phyloP scores from a whole-genome alignment of 805 yeast genomes.

The Candida lessepsii region DNA sequence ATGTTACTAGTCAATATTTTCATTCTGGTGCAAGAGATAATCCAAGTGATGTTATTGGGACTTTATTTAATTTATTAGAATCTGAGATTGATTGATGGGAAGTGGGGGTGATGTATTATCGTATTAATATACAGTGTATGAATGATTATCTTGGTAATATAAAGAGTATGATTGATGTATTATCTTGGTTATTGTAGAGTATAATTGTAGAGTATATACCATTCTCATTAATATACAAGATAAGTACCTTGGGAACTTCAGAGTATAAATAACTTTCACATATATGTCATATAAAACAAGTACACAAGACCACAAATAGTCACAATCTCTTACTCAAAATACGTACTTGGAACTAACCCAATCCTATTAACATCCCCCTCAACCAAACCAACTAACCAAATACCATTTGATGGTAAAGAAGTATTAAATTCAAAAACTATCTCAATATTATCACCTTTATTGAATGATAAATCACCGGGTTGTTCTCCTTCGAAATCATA shows the following conservation, averaged over 20 bases:
- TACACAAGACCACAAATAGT: background rate
- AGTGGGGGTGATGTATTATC: too few species aligned
- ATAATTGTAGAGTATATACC: too few species aligned
- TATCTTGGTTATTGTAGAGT: too few species aligned
- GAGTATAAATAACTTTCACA: too few species aligned
- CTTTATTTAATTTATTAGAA: slow-evolving; percentile 39
- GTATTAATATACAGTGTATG: too few species aligned
- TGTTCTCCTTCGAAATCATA: slow-evolving; percentile 29
- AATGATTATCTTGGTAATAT: too few species aligned
- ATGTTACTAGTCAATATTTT: slow-evolving; percentile 48
- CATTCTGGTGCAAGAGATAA: slow-evolving; percentile 50
- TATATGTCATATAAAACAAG: too few species aligned
- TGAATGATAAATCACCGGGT: slow-evolving; percentile 39
- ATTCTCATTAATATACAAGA: too few species aligned
- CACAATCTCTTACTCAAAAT: slow-evolving; percentile 14
- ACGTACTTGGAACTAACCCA: slow-evolving; percentile 39
- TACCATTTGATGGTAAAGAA: slow-evolving; percentile 20
- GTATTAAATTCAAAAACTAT: slow-evolving; percentile 32
- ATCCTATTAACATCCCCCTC: slow-evolving; percentile 20
- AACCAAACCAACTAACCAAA: slow-evolving; percentile 35
- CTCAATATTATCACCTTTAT: slow-evolving; percentile 32
- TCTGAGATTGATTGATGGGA: slow-evolving; percentile 34
- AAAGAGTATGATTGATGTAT: too few species aligned
- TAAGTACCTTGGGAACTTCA: too few species aligned
- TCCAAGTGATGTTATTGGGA: slow-evolving; percentile 38